Percentiles rank a stretch among this genome's conserved stretches.
phyloP scores from a whole-genome alignment of 2,329 filamentous ascomycete species.

The Hypoxylon sp. region DNA sequence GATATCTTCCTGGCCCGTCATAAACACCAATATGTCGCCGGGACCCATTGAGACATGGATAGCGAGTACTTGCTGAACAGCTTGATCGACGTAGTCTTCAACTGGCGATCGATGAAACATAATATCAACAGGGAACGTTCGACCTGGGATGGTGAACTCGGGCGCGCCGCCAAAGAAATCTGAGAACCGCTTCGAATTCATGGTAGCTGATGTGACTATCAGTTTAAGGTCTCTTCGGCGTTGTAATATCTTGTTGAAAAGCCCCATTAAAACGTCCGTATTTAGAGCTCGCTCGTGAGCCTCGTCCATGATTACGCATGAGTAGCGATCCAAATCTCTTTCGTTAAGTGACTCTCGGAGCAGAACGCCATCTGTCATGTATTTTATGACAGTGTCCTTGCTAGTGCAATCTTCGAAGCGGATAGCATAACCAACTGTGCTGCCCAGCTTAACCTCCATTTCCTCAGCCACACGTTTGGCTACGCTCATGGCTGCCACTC shows the following conservation, averaged over 20 bases:
- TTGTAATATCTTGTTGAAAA: slow-evolving; percentile 97
- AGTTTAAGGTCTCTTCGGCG: slow-evolving; percentile 92
- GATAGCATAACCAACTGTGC: slow-evolving; percentile 94
- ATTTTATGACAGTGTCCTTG: slow-evolving; percentile 95
- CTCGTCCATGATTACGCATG: slow-evolving; percentile 99
- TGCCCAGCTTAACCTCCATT: slow-evolving; percentile 93
- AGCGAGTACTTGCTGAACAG: slow-evolving; percentile 93
- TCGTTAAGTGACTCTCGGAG: slow-evolving; percentile 94
- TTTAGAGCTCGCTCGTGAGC: slow-evolving; percentile 97
- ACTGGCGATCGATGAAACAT: slow-evolving; percentile 96
- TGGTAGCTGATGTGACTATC: slow-evolving; percentile 97
- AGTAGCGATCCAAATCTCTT: slow-evolving; percentile 93
- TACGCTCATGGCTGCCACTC: slow-evolving; percentile 98
- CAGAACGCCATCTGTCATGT: slow-evolving; percentile 98
- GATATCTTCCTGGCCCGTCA: slow-evolving; percentile 99
- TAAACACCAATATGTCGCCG: slow-evolving; percentile 97
- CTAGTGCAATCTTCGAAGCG: slow-evolving; percentile 99
- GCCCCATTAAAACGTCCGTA: slow-evolving; percentile 95
- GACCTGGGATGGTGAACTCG: slow-evolving; percentile 94
- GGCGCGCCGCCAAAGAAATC: slow-evolving; percentile 96
- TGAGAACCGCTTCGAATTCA: slow-evolving; percentile 97
- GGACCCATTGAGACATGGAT: slow-evolving; percentile 96
- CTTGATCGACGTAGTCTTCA: slow-evolving; percentile 97
- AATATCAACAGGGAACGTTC: slow-evolving; percentile 97
- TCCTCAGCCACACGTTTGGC: slow-evolving; percentile 98